phyloP scores from a whole-genome alignment of 2,329 filamentous ascomycete species.

The Ophiosphaerella narmari region DNA sequence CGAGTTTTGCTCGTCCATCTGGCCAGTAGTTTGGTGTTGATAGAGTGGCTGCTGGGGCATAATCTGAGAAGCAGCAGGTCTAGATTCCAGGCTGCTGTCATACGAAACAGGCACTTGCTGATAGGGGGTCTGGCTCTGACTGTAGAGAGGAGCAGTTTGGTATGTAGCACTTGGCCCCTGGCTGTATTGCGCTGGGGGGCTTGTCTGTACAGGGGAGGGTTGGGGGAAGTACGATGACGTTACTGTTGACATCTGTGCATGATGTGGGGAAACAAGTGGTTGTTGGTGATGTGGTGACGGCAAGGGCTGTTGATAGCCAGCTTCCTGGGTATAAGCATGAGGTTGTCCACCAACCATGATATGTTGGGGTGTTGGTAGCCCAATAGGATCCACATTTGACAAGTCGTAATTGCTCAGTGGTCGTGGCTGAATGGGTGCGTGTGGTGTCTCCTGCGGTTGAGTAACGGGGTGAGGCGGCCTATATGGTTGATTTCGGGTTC shows the following conservation, averaged over 20 bases:
- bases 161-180: constrained; percentile 24
- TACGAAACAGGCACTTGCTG: constrained; percentile 34
- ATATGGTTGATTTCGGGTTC: constrained; percentile 30
- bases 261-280: constrained; percentile 36
- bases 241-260: constrained; percentile 31
- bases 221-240: constrained; percentile 41
- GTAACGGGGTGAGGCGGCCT: constrained; percentile 13
- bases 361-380: constrained; percentile 15
- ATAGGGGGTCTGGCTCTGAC: constrained; percentile 25
- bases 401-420: constrained; percentile 35
- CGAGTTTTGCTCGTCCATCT: constrained; percentile 25
- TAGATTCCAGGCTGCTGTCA: constrained; percentile 22
- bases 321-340: constrained; percentile 28
- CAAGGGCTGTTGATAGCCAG: constrained; percentile 35
- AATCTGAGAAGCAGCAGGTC: constrained; percentile 25
- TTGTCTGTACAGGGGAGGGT: constrained; percentile 32
- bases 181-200: constrained; percentile 27
- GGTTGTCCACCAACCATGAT: constrained; percentile 12
- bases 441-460: constrained; percentile 25
- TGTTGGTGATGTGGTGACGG: constrained; percentile 40
- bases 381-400: constrained; percentile 21
- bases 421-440: constrained; percentile 35
- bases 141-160: constrained; percentile 26
- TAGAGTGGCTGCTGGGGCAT: constrained; percentile 29
- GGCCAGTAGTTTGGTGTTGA: constrained; percentile 23